phyloP scores from a whole-genome alignment of 106 monocot species.

The Platanthera guangdongensis region DNA sequence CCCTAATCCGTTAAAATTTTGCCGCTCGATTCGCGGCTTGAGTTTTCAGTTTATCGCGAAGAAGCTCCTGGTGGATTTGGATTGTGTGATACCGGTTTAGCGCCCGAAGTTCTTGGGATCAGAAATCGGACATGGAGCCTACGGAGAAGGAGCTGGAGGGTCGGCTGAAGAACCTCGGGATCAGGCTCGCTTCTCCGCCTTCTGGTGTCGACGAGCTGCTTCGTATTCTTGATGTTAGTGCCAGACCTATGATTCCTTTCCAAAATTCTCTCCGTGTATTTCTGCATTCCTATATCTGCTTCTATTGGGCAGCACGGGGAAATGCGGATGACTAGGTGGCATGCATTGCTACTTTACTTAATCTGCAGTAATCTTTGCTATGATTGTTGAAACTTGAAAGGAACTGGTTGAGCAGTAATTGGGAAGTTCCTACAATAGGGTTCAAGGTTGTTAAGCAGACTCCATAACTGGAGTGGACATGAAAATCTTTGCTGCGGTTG shows the following conservation, averaged over 20 bases:
- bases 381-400: not conserved
- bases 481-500: not conserved
- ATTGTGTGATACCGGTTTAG: not conserved
- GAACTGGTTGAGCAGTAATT: too few relatives aligned
- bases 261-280: not conserved
- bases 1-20: not conserved
- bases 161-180: constrained; percentile 32
- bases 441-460: too few relatives aligned
- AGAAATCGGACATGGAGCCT: constrained; percentile 19
- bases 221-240: constrained; percentile 43
- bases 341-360: not conserved
- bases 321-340: not conserved
- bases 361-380: not conserved
- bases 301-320: not conserved
- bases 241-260: not conserved
- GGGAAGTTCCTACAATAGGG: too few relatives aligned
- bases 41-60: too few relatives aligned
- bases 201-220: constrained; percentile 31
- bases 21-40: not conserved
- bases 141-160: constrained; percentile 39
- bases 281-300: not conserved
- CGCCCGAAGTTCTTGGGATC: not conserved
- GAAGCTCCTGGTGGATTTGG: not conserved
- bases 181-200: constrained; percentile 28
- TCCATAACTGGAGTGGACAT: too few relatives aligned